These are phyloP conservation scores for Arxiozyma telluris DNA, from an alignment of 1,139 yeast species.

Conservation along the genomic window DNA sequence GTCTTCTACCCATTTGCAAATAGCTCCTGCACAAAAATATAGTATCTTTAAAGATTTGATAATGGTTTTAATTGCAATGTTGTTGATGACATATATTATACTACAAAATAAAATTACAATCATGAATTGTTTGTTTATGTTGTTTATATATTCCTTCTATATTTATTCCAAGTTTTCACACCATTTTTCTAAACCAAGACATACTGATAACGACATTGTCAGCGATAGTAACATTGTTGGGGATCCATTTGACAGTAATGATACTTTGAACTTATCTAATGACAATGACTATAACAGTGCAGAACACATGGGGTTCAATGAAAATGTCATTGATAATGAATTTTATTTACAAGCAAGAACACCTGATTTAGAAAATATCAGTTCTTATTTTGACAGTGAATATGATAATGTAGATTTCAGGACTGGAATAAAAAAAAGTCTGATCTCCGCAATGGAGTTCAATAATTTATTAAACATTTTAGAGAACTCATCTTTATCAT, in stretches of 20 bases:
- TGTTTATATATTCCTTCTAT: constrained; percentile 20
- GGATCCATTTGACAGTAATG: not conserved
- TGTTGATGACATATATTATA: constrained; percentile 22
- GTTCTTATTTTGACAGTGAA: not conserved
- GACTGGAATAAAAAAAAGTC: constrained; percentile 22
- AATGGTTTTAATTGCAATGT: constrained; percentile 21
- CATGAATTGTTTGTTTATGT: constrained; percentile 23
- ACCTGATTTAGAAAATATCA: not conserved
- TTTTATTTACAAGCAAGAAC: not conserved
- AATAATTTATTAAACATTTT: constrained; percentile 20
- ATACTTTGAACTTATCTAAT: not conserved
- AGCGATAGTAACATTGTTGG: not conserved
- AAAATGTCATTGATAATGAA: not conserved
- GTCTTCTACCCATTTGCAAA: constrained; percentile 16
- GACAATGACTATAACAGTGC: constrained; percentile 1
- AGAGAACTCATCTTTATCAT: constrained; percentile 14
- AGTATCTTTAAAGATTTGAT: constrained; percentile 22
- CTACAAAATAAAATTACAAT: constrained; percentile 19
- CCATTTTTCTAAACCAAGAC: not conserved
- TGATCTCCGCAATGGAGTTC: constrained; percentile 27
- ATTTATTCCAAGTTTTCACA: constrained; percentile 13
- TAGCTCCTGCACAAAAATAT: constrained; percentile 16
- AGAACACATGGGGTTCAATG: not conserved
- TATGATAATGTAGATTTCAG: constrained; percentile 5
- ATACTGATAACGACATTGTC: not conserved